Evolutionary conservation across 2,329 filamentous ascomycete species (phyloP).

Genomic region (Incumbomyces delicatus): DNA sequence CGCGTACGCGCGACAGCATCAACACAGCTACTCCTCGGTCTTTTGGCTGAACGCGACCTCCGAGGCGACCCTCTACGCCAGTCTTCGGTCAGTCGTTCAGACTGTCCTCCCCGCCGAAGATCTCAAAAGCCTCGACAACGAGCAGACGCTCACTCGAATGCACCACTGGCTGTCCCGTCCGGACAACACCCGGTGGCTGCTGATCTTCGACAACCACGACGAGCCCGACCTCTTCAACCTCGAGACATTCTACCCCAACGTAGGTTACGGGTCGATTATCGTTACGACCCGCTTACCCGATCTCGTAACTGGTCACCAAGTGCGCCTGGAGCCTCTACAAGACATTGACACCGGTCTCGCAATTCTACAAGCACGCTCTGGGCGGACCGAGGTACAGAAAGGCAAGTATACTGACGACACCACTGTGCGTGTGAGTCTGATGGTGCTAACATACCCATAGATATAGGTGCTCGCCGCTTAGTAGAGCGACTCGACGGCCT

Average conservation of each 20-base stretch:
- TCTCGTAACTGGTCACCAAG: constrained; percentile 2
- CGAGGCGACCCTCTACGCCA: constrained; percentile 29
- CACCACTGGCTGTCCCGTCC: constrained; percentile 12
- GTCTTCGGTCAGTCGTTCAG: constrained; percentile 13
- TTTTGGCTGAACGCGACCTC: constrained; percentile 38
- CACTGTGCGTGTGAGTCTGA: too few relatives aligned
- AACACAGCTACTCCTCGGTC: constrained; percentile 29
- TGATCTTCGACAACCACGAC: constrained; percentile 21
- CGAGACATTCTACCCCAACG: constrained; percentile 11
- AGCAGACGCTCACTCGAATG: background rate
- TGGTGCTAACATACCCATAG: too few relatives aligned
- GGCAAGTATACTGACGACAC: too few relatives aligned
- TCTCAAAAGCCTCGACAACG: background rate
- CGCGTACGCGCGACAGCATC: constrained; percentile 28
- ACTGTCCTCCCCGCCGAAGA: background rate
- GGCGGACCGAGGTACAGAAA: background rate
- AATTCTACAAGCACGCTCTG: constrained; percentile 9
- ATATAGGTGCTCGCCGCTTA: too few relatives aligned
- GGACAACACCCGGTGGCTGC: constrained; percentile 18
- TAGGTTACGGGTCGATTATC: constrained; percentile 16
- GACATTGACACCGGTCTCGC: too few relatives aligned
- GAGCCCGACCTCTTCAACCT: constrained; percentile 12
- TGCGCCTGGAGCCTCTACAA: constrained; percentile 9
- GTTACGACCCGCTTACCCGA: constrained; percentile 16
- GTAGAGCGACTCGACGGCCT: too few relatives aligned